These are phyloP conservation scores for Parietaria judaica DNA, from an alignment of 306 rosid genomes.

Conservation along the genomic window DNA sequence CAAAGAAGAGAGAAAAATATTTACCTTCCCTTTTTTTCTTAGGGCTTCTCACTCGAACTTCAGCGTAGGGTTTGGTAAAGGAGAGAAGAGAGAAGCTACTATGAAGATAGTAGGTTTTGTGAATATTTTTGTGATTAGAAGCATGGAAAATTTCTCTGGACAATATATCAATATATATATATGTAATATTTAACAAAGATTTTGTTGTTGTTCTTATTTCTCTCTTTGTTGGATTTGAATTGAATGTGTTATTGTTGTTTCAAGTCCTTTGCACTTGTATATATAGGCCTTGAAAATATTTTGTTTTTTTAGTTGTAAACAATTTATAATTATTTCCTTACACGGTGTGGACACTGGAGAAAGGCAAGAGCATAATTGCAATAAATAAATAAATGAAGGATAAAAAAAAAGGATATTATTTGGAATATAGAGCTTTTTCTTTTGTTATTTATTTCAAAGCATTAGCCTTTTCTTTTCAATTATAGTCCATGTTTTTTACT, in stretches of 20 bases:
- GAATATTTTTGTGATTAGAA: conserved; percentile 20
- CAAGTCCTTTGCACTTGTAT: conserved; percentile 6
- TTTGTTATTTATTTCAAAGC: conserved; percentile 2
- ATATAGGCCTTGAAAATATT: conserved; percentile 15
- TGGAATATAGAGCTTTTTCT: conserved; percentile 1
- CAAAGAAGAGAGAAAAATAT: not conserved
- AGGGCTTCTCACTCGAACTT: conserved; percentile 28
- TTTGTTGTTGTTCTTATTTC: not conserved
- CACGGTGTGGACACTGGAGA: not conserved
- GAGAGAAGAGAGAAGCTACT: conserved; percentile 26
- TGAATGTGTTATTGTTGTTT: conserved; percentile 3
- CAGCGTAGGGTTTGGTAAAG: conserved; percentile 14
- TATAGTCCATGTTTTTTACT: conserved; percentile 22
- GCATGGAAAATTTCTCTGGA: conserved; percentile 30
- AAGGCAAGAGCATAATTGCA: not conserved
- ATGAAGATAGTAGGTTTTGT: conserved; percentile 15
- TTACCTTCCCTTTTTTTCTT: not conserved
- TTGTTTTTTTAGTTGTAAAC: not conserved
- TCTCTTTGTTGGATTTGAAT: not conserved
- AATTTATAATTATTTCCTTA: not conserved
- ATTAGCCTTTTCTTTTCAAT: conserved; percentile 10
- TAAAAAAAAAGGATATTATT: not conserved
- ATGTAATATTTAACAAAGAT: conserved; percentile 14
- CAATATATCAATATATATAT: not conserved
- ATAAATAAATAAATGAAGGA: not conserved